Percentiles rank a stretch among this genome's conserved stretches.
Evolutionary conservation across 2,329 filamentous ascomycete species (phyloP).

Genomic region (Periconia sp.): DNA sequence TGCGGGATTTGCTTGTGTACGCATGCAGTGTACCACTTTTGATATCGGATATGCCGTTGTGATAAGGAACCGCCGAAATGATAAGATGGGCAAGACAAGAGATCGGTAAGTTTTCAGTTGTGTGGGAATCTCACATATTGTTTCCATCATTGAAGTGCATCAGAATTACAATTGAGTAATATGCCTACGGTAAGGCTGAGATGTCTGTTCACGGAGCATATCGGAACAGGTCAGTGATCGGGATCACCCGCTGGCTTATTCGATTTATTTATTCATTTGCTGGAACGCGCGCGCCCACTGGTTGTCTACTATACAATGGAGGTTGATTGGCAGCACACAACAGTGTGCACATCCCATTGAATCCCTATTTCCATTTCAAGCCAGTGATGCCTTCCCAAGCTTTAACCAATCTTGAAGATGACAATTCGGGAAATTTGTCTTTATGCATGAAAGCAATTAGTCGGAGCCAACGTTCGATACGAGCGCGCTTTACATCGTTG

Average conservation of each 20-base stretch:
- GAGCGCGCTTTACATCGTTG: constrained; percentile 1
- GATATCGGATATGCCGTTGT: background rate
- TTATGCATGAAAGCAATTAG: constrained; percentile 12
- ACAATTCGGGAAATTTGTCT: constrained; percentile 19
- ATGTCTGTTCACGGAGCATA: too few species aligned
- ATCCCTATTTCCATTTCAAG: constrained; percentile 11
- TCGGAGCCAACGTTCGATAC: constrained; percentile 15
- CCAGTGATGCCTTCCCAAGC: constrained; percentile 22
- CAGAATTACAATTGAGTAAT: too few species aligned
- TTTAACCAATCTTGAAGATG: constrained; percentile 11
- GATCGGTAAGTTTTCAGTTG: background rate
- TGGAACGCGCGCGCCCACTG: too few species aligned
- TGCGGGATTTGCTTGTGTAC: background rate
- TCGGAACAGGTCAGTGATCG: too few species aligned
- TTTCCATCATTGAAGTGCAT: too few species aligned
- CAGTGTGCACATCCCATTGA: too few species aligned
- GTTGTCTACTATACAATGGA: too few species aligned
- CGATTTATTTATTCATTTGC: too few species aligned
- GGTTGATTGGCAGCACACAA: too few species aligned
- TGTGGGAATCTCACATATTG: background rate
- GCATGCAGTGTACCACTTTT: background rate
- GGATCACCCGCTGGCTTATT: too few species aligned
- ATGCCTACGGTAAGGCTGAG: too few species aligned
- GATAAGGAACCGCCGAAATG: background rate
- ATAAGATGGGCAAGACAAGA: background rate